Base-by-base conservation (phyloP, 2,329 filamentous ascomycete genomes). In the Colletotrichum trifolii region DNA sequence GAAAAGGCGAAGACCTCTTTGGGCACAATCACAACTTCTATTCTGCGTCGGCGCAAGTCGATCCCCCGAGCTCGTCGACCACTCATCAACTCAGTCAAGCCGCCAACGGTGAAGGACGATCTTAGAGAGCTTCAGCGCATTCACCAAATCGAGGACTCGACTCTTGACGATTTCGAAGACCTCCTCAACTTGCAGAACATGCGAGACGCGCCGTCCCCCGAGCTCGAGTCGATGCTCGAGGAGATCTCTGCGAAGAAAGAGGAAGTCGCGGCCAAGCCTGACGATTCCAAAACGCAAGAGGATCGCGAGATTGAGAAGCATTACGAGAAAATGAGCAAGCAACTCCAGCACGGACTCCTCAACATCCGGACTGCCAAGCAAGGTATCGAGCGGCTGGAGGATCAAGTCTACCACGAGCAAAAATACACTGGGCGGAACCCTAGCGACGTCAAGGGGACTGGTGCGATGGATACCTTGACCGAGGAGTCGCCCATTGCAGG, bases 111-210 rank as follows among this genome's bases (percentile, higher is more conserved):
- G 57, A 83, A 79, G 59, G 85, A 87, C 61, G 86, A 89, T 68
- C 74, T 88, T 35, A 75, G 81, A 35, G 81, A 85, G 54, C 83
- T 89, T 49, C 80, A 85, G 67, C 79, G 79, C 13, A 76, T 75
- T 48, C 81, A 87, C 69, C 80, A 87, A 57, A 82, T 87, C 34
- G 85, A 88, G 15, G 86, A 88, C 69, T 86, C 84, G 1, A 88
- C 85, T 0, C 73, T 87, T n/a, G 86, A 88, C 52, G 84, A 88
- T 66, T 76, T 88, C 36, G 84, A 84, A 61, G 82, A 84, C 35
- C 75, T 87, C 43, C 71, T 87, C 11, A 66, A 59, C 15, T 13
- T 57, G 3, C 46, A 64, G 8, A 54, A 42, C 6, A 49, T 64
- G 36, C 49, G 52, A 17, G 49, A 53, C 25, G 45, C 52, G 3